These are phyloP conservation scores for Apophysomyces trapeziformis DNA, from an alignment of 371 early-diverging fungal species.

Conservation along the genomic window DNA sequence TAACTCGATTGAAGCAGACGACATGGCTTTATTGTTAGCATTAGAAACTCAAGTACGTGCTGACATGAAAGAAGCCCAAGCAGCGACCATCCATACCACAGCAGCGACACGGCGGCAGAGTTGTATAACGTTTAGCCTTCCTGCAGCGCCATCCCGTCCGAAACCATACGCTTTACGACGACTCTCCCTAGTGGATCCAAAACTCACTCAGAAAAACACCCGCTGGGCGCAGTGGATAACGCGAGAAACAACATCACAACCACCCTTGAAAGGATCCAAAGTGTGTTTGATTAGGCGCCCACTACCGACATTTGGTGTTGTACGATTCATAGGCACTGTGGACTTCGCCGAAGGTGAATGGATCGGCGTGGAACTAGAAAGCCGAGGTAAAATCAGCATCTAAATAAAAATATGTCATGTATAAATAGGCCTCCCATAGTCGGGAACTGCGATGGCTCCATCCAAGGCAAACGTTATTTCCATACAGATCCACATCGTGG, in stretches of 20 bases:
- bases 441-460: conserved; percentile 44
- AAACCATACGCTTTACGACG: conserved; percentile 7
- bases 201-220: not conserved
- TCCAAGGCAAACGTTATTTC: conserved; percentile 41
- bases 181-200: conserved; percentile 3
- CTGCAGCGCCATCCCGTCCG: conserved; percentile 23
- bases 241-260: not conserved
- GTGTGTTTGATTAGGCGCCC: conserved; percentile 34
- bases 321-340: conserved; percentile 38
- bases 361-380: conserved; percentile 45
- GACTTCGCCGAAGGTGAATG: conserved; percentile 35
- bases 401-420: not conserved
- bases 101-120: conserved; percentile 8
- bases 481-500: conserved; percentile 43
- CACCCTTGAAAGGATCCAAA: conserved; percentile 26
- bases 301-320: conserved; percentile 34
- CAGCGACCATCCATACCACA: not conserved
- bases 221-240: conserved; percentile 2
- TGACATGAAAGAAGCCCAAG: conserved; percentile 24
- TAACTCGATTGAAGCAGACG: conserved; percentile 27
- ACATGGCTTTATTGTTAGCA: conserved; percentile 39
- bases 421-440: conserved; percentile 16
- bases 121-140: conserved; percentile 34
- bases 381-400: conserved; percentile 29
- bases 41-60: conserved; percentile 41